Conservation (phyloP, 805 yeast genomes). For the Metschnikowia shivogae region DNA sequence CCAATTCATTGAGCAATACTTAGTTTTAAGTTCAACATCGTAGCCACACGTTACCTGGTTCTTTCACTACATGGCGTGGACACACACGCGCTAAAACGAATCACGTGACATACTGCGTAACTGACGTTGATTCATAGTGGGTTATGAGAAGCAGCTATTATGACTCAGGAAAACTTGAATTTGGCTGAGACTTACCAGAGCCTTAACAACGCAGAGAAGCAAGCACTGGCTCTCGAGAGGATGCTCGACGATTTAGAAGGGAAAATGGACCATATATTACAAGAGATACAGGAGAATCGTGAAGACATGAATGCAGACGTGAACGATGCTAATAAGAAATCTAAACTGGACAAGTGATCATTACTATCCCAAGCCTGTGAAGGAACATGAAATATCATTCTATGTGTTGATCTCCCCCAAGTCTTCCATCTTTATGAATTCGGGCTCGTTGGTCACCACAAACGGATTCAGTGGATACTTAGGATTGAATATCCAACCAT, state of each 20-base stretch:
- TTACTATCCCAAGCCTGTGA: too few species aligned
- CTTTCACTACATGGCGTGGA: too few species aligned
- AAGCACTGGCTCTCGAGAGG: constrained; percentile 58
- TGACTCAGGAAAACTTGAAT: constrained; percentile 33
- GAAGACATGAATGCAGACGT: constrained; percentile 2
- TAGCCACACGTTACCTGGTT: too few species aligned
- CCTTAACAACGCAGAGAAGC: constrained; percentile 61
- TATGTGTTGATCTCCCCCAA: constrained; percentile 5
- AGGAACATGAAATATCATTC: background rate
- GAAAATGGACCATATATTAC: constrained; percentile 54
- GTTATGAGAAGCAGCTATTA: constrained; percentile 5
- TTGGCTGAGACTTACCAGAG: constrained; percentile 57
- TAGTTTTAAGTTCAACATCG: too few species aligned
- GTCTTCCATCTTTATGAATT: constrained; percentile 39
- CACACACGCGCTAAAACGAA: too few species aligned
- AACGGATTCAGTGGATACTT: constrained; percentile 71
- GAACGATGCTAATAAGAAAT: background rate
- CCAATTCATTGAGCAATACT: too few species aligned
- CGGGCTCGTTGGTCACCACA: constrained; percentile 46
- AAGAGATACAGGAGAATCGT: constrained; percentile 40
- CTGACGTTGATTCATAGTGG: background rate
- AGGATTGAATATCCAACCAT: constrained; percentile 57
- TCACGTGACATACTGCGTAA: too few species aligned
- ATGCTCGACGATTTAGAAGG: constrained; percentile 63
- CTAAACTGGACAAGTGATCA: background rate